Base-by-base conservation (phyloP, 2,329 filamentous ascomycete species). In the Venturia oleaginea region DNA sequence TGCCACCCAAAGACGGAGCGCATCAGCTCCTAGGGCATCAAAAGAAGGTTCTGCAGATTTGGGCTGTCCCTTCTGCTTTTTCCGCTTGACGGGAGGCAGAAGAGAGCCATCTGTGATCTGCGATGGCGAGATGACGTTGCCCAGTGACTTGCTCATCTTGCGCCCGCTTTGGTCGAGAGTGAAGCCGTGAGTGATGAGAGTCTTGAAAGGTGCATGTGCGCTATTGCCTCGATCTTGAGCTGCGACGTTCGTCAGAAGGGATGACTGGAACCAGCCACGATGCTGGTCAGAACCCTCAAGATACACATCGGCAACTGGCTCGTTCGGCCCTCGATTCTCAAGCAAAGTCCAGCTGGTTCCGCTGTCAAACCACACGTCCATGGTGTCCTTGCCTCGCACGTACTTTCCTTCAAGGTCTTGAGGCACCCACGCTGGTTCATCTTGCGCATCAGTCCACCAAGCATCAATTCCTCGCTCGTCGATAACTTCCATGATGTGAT, bases 361-460 rank as follows among this genome's bases (percentile, higher is more conserved):
- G 68, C 94, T 97, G 74, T 99, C 94, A 70, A 99, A 99, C 94
- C 94, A 99, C 11, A 99, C 94, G 74, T 99, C 94, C 94, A 99
- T 99, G 0, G 94, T 99, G 71, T 99, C 94, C 54, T 81, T 90
- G 17, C 93, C 93, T 67, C 94, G 88, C 59, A 83, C 80, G 72
- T 88, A 94, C 5, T 77, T 74, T 4, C 81, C 77, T 38, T 75
- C 74, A 1, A 96, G 78, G 11, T 84, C 82, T 6, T 84, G 76
- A 1, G 87, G 85, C 38, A 95, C 81, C 93, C 93, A 99, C 0
- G 84, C 84, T 30, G 82, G 78, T 62, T 97, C 92, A 67, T 92
- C 83, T 1, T 82, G 78, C 17, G 83, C 79, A 72, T 97, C 93
- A 0, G 89, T 90, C 86, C 94, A 99, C 94, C 94, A 99, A 1